Conservation (phyloP, 2,329 filamentous ascomycete species). For the Shiraia bambusicola region DNA sequence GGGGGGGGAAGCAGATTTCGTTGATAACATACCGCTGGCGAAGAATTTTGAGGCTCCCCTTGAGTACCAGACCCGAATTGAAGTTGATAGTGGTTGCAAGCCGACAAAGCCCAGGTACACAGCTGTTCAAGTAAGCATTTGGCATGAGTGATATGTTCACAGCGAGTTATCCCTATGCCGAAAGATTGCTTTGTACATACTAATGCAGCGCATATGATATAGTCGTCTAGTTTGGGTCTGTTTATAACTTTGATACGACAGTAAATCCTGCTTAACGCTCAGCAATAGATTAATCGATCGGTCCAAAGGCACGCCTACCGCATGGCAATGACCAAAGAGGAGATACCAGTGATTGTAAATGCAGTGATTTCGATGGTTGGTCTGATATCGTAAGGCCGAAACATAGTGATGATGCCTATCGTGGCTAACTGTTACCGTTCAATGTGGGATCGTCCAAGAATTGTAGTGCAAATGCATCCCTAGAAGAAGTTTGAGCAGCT, state of each 20-base stretch:
- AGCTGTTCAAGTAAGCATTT: slow-evolving; percentile 8
- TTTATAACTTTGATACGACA: slow-evolving; percentile 29
- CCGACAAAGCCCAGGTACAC: slow-evolving; percentile 30
- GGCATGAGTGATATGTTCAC: neutral
- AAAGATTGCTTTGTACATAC: slow-evolving; percentile 11
- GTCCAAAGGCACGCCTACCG: slow-evolving; percentile 3
- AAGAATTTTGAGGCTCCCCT: neutral
- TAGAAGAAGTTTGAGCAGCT: neutral
- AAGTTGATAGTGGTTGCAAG: slow-evolving; percentile 31
- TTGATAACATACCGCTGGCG: slow-evolving; percentile 1
- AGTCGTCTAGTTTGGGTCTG: slow-evolving; percentile 27
- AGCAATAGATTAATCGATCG: neutral
- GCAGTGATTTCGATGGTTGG: slow-evolving; percentile 24
- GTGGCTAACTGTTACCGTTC: neutral
- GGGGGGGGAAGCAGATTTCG: neutral
- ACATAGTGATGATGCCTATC: slow-evolving; percentile 18
- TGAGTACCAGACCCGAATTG: slow-evolving; percentile 24
- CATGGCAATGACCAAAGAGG: slow-evolving; percentile 23
- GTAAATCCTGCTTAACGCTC: slow-evolving; percentile 19
- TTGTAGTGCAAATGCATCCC: neutral
- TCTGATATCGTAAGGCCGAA: slow-evolving; percentile 19
- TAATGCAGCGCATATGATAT: slow-evolving; percentile 22
- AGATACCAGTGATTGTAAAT: slow-evolving; percentile 22
- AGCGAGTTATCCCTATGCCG: neutral
- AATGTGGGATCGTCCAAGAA: neutral